These are phyloP conservation scores for Saccharomyces uvarum DNA, from an alignment of 1,139 yeast species.

Conservation along the genomic window DNA sequence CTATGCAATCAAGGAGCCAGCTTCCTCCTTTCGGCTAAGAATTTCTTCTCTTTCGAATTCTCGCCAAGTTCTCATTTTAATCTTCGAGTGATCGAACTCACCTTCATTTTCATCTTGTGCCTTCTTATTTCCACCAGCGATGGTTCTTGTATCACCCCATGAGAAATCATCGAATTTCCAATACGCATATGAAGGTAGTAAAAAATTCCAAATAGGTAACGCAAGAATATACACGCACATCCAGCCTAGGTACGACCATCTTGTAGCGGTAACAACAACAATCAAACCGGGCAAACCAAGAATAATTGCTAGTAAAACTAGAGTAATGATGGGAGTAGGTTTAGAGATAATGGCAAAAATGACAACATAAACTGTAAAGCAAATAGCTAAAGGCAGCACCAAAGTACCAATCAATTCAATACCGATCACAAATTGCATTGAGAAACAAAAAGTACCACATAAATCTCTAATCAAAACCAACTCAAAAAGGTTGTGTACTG, in stretches of 20 bases:
- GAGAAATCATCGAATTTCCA: conserved; percentile 98
- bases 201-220: conserved; percentile 91
- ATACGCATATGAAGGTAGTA: conserved; percentile 78
- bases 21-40: not conserved
- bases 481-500: conserved; percentile 92
- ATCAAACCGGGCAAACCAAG: conserved; percentile 86
- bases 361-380: conserved; percentile 78
- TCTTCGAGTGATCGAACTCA: conserved; percentile 79
- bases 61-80: conserved; percentile 88
- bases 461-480: conserved; percentile 79
- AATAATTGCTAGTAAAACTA: conserved; percentile 70
- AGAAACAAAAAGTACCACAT: conserved; percentile 94
- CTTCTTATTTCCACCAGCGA: conserved; percentile 57
- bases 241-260: conserved; percentile 70
- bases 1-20: not conserved
- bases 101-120: conserved; percentile 68
- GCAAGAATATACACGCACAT: conserved; percentile 75
- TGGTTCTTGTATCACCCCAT: conserved; percentile 95
- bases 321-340: conserved; percentile 78
- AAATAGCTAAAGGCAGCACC: conserved; percentile 86
- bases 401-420: conserved; percentile 86
- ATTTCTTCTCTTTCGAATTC: conserved; percentile 42
- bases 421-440: conserved; percentile 90
- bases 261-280: conserved; percentile 81
- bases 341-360: conserved; percentile 65